Base-by-base conservation (phyloP, 768 basidiomycete species). In the Suillus cothurnatus region DNA sequence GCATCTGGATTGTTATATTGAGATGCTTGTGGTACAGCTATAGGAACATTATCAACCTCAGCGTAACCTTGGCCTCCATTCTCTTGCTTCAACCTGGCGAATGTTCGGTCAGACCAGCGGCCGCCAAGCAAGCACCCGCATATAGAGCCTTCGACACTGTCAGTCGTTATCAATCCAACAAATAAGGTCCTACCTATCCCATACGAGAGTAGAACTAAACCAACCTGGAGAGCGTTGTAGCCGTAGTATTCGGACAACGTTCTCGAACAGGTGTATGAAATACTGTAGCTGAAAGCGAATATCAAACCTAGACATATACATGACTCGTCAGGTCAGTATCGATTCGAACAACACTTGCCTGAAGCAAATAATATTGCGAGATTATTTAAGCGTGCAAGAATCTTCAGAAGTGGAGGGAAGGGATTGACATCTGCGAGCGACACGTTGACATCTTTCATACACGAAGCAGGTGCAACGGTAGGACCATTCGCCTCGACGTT, bases 401-500 rank as follows among this genome's bases (percentile, higher is more conserved):
- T 84, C 23, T 80, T 70, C 39, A 75, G 70, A 55, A 93, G 81
- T 1, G 89, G 88, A 62, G 81, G 81, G 45, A 90, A 70, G 1
- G 91, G 90, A 71, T 91, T 92, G 28, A 93, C 80, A 69, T 93
- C 91, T 64, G 72, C 81, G 3, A 93, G 67, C 9, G 87, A 83
- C 38, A 91, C 76, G 65, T 82, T 84, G 57, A 90, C 72, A 43
- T 78, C 73, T n/a, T 64, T 72, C 2, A 72, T 26, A 21, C 64
- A 21, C 65, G 63, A 26, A 26, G 58, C 36, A n/a, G 36, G n/a
- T 57, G 19, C 49, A 36, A 61, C 68, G 52, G 66, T 67, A 2
- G 6, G 57, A 19, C 31, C 3, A 39, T 38, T 63, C 32, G 49
- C 23, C 64, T 68, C 36, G 69, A 59, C 32, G 70, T 66, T 12